Percentiles rank a stretch among this genome's conserved stretches.
phyloP scores from a whole-genome alignment of 371 early-diverging fungal species.

The Conidiobolus coronatus region DNA sequence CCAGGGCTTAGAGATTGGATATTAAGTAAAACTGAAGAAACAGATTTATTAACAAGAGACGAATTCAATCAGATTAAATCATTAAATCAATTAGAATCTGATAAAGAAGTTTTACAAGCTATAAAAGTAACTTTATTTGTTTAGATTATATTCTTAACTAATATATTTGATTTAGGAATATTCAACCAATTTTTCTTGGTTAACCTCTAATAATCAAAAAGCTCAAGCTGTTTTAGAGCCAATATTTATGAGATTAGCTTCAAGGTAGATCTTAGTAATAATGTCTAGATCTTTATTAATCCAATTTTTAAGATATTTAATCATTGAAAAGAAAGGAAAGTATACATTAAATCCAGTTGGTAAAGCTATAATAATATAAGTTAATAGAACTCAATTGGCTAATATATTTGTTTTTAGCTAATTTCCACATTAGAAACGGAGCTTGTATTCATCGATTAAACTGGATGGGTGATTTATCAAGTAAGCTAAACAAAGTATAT shows the following conservation, averaged over 20 bases:
- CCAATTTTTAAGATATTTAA: conserved; percentile 18
- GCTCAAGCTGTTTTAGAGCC: conserved; percentile 14
- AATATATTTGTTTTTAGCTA: conserved; percentile 14
- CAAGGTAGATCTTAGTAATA: conserved; percentile 33
- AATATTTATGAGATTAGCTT: conserved; percentile 35
- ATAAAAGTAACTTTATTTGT: conserved; percentile 1
- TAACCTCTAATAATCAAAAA: conserved; percentile 8
- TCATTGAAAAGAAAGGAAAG: conserved; percentile 28
- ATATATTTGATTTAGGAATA: background rate
- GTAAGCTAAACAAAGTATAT: no score
- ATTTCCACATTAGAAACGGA: conserved; percentile 78
- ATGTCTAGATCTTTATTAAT: conserved; percentile 2
- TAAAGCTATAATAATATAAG: conserved; percentile 9
- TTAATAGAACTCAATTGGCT: background rate
- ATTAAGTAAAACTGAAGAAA: conserved; percentile 8
- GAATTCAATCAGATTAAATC: no score
- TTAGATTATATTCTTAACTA: background rate
- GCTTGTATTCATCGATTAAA: conserved; percentile 59
- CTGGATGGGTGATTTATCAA: conserved; percentile 56
- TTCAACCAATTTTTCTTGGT: background rate
- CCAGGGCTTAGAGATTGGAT: conserved; percentile 66
- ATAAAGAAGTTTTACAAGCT: no score
- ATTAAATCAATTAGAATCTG: no score
- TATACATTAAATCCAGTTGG: conserved; percentile 58
- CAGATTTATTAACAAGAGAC: no score